Evolutionary conservation across 768 basidiomycete species (phyloP).

Genomic region (Serendipita vermifera): DNA sequence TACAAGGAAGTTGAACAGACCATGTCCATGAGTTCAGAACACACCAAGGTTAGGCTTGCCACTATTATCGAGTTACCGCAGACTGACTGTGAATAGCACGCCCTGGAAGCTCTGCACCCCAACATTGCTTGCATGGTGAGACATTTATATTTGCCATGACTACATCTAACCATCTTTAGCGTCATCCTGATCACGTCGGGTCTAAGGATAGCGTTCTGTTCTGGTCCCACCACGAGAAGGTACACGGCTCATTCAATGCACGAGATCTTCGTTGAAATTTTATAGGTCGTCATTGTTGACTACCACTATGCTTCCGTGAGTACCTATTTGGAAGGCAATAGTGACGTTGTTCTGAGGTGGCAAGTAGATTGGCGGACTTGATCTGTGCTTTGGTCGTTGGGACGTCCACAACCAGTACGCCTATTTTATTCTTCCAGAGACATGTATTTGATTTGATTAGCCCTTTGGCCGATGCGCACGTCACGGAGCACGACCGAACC

Average conservation of each 20-base stretch:
- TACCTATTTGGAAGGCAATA: too few species aligned
- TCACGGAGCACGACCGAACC: slow-evolving; percentile 64
- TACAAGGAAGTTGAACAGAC: slow-evolving; percentile 96
- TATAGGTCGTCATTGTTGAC: slow-evolving; percentile 66
- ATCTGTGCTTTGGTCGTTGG: slow-evolving; percentile 96
- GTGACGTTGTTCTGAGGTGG: neutral
- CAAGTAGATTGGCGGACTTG: slow-evolving; percentile 66
- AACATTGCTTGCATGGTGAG: slow-evolving; percentile 67
- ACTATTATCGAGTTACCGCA: neutral
- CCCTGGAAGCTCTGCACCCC: slow-evolving; percentile 68
- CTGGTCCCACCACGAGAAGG: slow-evolving; percentile 83
- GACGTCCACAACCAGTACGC: slow-evolving; percentile 64
- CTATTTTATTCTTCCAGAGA: neutral
- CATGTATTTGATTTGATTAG: slow-evolving; percentile 13
- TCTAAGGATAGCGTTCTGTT: slow-evolving; percentile 70
- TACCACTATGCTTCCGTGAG: slow-evolving; percentile 55
- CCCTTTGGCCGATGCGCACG: slow-evolving; percentile 86
- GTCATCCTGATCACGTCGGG: slow-evolving; percentile 84
- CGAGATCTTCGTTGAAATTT: neutral
- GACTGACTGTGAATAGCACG: slow-evolving; percentile 32
- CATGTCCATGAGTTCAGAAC: slow-evolving; percentile 77
- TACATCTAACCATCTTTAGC: slow-evolving; percentile 17
- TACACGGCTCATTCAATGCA: neutral
- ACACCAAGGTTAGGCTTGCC: slow-evolving; percentile 57
- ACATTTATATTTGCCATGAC: neutral